Base-by-base conservation (phyloP, 2,329 filamentous ascomycete genomes). In the Talaromyces sp. region DNA sequence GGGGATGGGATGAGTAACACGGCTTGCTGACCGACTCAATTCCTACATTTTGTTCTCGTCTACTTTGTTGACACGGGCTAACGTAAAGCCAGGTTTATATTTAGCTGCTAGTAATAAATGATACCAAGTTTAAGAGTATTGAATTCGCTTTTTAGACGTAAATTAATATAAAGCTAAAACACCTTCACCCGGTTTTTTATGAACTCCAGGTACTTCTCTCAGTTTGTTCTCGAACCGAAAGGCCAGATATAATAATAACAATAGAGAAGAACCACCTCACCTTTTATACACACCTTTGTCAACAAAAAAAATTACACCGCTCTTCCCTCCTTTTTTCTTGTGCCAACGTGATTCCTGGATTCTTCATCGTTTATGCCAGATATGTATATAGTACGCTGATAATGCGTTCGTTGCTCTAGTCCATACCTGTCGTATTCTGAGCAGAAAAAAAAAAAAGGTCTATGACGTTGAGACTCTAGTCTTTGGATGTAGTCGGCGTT, bases 401-500 rank as follows among this genome's bases (percentile, higher is more conserved):
- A 11, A 47, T 15, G 44, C 44, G 44, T 22, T 25, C 9, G 44
- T 22, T 47, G 19, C 19, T 47, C 44, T 47, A 25, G 25, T 47
- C 25, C 44, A 47, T 47, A 47, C 44, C 44, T 47, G 44, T 47
- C 44, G 44, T 25, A 9, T 47, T 39, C 17, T 6, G 36, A 39
- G 36, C 1, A 39, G 17, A 25, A 47, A 25, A 22, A 44, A 3
- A 44, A 44, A 19, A 44, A 44, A n/a, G 6, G 25, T 47, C 55
- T 55, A 62, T 62, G 58, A 58, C 59, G 63, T 66, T 39, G 11
- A 17, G 17, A 22, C 19, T 53, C 49, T 53, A 53, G 27, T 53
- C 53, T 30, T 49, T 27, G 13, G 54, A 49, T 55, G 71, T 72
- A 32, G 79, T 78, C 15, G 87, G 87, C 3, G 87, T 89, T 13